Evolutionary conservation across 1,139 yeast species (phyloP), one percentile per base, ranked within the genome.

Genomic region (Pichia sp.): DNA sequence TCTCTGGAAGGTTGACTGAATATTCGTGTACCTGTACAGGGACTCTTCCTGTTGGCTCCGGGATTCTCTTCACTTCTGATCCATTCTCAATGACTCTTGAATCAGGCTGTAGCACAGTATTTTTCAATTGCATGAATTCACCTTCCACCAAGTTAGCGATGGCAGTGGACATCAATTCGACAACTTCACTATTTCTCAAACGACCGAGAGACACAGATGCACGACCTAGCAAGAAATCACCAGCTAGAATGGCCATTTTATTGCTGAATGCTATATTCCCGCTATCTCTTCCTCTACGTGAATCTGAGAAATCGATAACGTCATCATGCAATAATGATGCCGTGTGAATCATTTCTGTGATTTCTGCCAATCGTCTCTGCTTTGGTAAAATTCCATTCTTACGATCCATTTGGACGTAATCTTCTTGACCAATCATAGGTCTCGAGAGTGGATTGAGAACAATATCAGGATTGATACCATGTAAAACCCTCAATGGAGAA

Each of bases 61-160:
- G 87, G 7, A 78, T 62, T 11, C 46, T 46, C 47, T 77, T 77
- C 2, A 53, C 48, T 22, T 67, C 74, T 40, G 69, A 74, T 42
- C 69, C 76, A 35, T 48, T 45, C 28, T 50, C 53, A 40, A 66
- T 60, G 21, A 68, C 58, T 31, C 67, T 64, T 27, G 63, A 56
- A 35, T 69, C 55, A 22, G 70, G 70, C 38, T 66, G 76, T 37
- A 79, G 61, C 3, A 87, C 93, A 1, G 96, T 86, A 60, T 91
- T 91, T 51, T 88, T 88, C 64, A 91, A 72, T 63, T 91, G 98
- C 97, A 91, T 88, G 56, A 91, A 88, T 61, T 91, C 98, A 32
- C 98, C 98, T 62, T 93, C 98, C 1, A 91, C 98, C 43, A 93
- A 68, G 57, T 93, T 93, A 19, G 97, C 98, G 56, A 91, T 91